Evolutionary conservation across 768 basidiomycete genomes (phyloP), one percentile per base, ranked within the genome.

Genomic region (Mycena kentingensis): DNA sequence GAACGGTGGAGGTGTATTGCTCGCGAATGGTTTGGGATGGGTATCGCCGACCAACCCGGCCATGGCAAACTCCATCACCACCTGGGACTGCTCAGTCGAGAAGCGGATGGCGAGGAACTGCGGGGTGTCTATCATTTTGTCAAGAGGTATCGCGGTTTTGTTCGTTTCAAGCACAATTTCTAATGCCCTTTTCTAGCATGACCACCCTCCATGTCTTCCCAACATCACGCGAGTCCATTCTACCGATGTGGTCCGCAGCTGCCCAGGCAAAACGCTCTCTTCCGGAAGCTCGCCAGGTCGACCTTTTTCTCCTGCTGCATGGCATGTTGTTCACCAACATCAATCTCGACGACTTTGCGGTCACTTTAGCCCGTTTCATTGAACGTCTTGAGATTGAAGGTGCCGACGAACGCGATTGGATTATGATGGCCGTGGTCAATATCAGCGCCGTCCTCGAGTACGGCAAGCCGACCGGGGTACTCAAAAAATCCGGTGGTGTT

Each of bases 251-350:
- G 87, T 89, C 93, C 6, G 76, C 77, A 3, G 71, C 83, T 2
- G 77, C 87, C 0, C 91, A 93, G 65, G 76, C 83, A 6, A 81
- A 85, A 16, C 86, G 93, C 3, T 80, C 85, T 15, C 77, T 79
- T 10, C 87, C 94, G 2, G 93, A 96, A 58, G 83, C 89, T 5
- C 75, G 73, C 2, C 79, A 78, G 0, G 70, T 87, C 1, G 93
- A 94, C 22, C 78, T 97, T 0, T 99, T 98, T 59, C 83, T 98
- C 27, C 82, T 93, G 11, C 75, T 99, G 1, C 97, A 98, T 53
- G 95, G 97, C 24, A 95, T 98, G 93, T 78, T 99, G 1, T 98
- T 98, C 72, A 98, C 97, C 13, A 87, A 90, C 58, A 93, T 97
- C 57, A 82, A 94, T 58, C 83, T 99, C 24, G 97, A 99, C 67